These are phyloP conservation scores for Colletotrichum liriopes DNA, from an alignment of 2,329 filamentous ascomycete species.

Conservation along the genomic window DNA sequence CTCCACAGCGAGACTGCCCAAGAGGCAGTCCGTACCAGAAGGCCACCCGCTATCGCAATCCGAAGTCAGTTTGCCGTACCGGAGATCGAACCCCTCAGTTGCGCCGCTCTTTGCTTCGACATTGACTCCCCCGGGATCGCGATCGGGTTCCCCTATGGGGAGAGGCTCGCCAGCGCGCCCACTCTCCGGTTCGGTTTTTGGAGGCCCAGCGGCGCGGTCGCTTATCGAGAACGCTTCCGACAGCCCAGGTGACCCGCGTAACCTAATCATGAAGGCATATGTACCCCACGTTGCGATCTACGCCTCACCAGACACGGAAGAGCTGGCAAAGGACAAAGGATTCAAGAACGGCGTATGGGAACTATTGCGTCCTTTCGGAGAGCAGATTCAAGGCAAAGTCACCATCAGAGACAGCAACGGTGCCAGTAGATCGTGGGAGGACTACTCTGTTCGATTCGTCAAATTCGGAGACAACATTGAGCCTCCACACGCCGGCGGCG, in stretches of 20 bases:
- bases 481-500: slow-evolving; percentile 60
- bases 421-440: slow-evolving; percentile 85
- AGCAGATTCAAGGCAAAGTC: slow-evolving; percentile 88
- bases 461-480: slow-evolving; percentile 75
- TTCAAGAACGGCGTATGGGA: slow-evolving; percentile 87
- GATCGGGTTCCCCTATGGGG: slow-evolving; percentile 77
- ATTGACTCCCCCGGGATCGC: slow-evolving; percentile 77
- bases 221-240: slow-evolving; percentile 62
- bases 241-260: slow-evolving; percentile 69
- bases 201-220: slow-evolving; percentile 60
- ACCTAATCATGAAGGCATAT: slow-evolving; percentile 85
- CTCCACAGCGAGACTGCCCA: slow-evolving; percentile 72
- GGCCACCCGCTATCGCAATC: slow-evolving; percentile 64
- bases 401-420: slow-evolving; percentile 93
- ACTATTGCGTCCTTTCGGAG: slow-evolving; percentile 91
- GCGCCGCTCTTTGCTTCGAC: slow-evolving; percentile 77
- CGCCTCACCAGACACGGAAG: slow-evolving; percentile 88
- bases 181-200: slow-evolving; percentile 72
- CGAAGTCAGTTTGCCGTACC: slow-evolving; percentile 69
- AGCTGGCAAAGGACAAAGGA: slow-evolving; percentile 86
- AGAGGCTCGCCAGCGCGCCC: slow-evolving; percentile 71
- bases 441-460: slow-evolving; percentile 91
- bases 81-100: slow-evolving; percentile 70
- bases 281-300: slow-evolving; percentile 91
- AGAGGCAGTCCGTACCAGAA: slow-evolving; percentile 71